Evolutionary conservation across 78 protist genomes (phyloP), one percentile per base, ranked within the genome.

Genomic region (Polysphondylium violaceum): DNA sequence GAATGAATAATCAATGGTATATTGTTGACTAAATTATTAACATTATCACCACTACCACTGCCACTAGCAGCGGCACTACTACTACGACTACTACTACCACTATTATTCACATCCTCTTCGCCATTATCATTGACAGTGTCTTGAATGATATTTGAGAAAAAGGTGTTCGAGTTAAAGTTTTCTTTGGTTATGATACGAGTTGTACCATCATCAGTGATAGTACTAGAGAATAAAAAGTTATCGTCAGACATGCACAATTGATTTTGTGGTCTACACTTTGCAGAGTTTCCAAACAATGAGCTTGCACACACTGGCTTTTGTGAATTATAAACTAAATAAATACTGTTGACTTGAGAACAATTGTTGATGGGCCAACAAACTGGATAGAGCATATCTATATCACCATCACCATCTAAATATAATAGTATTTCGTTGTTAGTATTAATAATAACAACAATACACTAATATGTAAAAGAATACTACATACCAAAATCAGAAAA

Each of bases 301-400:
- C 86, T 86, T 47, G 58, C 11, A 56, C 93, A 93, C 17, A 87
- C 81, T 76, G 93, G 51, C 33, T 76, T 79, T 41, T 93, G 96
- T 16, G 17, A 31, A 68, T 93, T 93, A 2, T 36, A 93, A 40
- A 78, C 86, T 19, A 92, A 56, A 59, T 74, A 75, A 2, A 92
- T 55, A n/a, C 25, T 55, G 50, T 76, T 92, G 31, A 76, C 56
- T 11, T 29, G 25, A 23, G 68, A 23, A 59, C 89, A 74, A 41
- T 50, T 36, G 16, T 65, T 81, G 17, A 11, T 11, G 0, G 69
- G 68, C 35, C 71, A 74, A 60, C 76, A 86, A 72, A 93, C 96
- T 51, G 96, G 93, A n/a, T 74, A 75, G 6, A 87, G 17, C 58
- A 93, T 78, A 69, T 93, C 96, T 27, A 93, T 60, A 47, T 74